Evolutionary conservation across 2,329 filamentous ascomycete genomes (phyloP), one percentile per base, ranked within the genome.

Genomic region (Dryadomyces sulphureus): DNA sequence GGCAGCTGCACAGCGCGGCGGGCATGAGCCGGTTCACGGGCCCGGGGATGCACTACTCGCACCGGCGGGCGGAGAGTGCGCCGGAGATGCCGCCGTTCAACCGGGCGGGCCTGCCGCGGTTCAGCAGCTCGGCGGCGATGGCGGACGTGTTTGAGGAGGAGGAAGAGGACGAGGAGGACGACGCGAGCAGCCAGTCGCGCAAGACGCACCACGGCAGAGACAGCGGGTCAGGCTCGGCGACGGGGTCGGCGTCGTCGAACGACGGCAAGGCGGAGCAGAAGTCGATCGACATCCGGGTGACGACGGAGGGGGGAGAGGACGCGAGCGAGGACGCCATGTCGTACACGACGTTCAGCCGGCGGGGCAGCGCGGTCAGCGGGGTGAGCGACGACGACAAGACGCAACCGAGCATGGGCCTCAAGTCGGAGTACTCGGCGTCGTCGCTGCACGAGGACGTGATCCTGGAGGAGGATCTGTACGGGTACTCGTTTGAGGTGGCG

Each of bases 101-200:
- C 36, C 64, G 71, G 21, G 66, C 73, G n/a, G 69, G 69, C 24
- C 73, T 81, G 45, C 72, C 75, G 48, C 70, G 77, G 16, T 79
- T 79, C 44, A 73, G 72, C 35, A 82, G 78, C 59, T 77, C 75
- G 53, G 79, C 81, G 0, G 81, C 81, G 0, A 89, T 92, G 84
- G 84, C 81, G 0, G 85, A 90, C 57, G 85, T 92, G 1, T 92
- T 90, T 52, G 85, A 92, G 57, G 85, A 90, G 54, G 84, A 89
- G 24, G 84, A 88, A 52, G 81, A 85, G 54, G 72, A 75, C 3
- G 65, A 70, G 1, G 66, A 68, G 9, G 50, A 50, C 7, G 22
- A 20, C 2, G 49, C 47, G 2, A 47, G 24, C 7, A 41, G 25
- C 7, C 11, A 17, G 7, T 30, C 49, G 32, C 25, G 11, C 6